A percentile compares a stretch with the other conserved stretches of the same genome.
Evolutionary conservation across 768 basidiomycete species (phyloP).

Genomic region (Lactarius sp.): DNA sequence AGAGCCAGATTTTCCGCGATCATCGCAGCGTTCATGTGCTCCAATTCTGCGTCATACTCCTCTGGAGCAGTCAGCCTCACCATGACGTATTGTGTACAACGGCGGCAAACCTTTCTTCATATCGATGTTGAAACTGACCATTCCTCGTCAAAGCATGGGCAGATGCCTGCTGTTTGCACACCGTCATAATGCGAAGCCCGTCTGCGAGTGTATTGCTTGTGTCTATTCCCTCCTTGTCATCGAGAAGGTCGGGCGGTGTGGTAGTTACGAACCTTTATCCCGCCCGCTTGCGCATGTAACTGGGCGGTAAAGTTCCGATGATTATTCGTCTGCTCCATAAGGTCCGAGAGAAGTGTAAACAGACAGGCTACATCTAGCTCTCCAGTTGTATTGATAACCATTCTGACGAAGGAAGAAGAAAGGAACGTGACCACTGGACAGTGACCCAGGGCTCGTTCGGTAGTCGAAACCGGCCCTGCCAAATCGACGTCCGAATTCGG

Average conservation of each 20-base stretch:
- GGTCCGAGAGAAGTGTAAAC: conserved; percentile 66
- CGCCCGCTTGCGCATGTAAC: conserved; percentile 67
- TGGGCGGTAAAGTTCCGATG: conserved; percentile 78
- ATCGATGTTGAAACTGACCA: conserved; percentile 79
- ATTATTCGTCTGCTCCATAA: conserved; percentile 76
- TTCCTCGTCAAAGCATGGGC: not conserved
- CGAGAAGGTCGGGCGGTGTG: not conserved
- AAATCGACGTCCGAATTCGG: too few relatives aligned
- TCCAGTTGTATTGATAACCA: conserved; percentile 43
- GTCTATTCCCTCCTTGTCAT: conserved; percentile 40
- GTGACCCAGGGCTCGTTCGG: too few relatives aligned
- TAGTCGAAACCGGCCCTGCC: too few relatives aligned
- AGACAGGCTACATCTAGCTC: conserved; percentile 61
- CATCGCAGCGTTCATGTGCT: conserved; percentile 80
- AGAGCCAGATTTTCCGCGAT: conserved; percentile 77
- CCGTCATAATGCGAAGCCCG: conserved; percentile 88
- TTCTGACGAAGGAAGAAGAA: conserved; percentile 24
- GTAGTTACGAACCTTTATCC: conserved; percentile 62
- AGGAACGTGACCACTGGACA: too few relatives aligned
- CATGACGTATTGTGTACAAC: conserved; percentile 6
- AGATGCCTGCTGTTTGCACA: conserved; percentile 33
- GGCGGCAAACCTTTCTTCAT: conserved; percentile 65
- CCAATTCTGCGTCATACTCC: conserved; percentile 83
- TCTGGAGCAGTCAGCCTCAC: conserved; percentile 45
- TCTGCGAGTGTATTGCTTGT: conserved; percentile 85